Evolutionary conservation across 2,329 filamentous ascomycete species (phyloP).

Genomic region (Scorias spongiosa): DNA sequence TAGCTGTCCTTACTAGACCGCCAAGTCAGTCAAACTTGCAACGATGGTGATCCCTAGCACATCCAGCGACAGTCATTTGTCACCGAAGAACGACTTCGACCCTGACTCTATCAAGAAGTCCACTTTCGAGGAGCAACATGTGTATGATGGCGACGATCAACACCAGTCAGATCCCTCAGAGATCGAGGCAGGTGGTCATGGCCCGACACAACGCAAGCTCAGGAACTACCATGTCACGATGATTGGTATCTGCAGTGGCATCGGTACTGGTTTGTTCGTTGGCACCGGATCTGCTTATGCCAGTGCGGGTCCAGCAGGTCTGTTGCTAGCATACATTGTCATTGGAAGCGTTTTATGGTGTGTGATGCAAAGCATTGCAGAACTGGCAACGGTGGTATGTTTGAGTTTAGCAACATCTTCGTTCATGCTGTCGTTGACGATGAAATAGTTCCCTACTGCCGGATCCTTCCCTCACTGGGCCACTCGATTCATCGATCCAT

Average conservation of each 20-base stretch:
- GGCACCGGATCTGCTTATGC: slow-evolving; percentile 33
- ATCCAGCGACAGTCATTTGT: too few relatives aligned
- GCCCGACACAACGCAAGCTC: slow-evolving; percentile 7
- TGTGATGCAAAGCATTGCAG: slow-evolving; percentile 22
- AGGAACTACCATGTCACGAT: slow-evolving; percentile 10
- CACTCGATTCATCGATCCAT: slow-evolving; percentile 22
- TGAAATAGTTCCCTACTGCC: slow-evolving; percentile 15
- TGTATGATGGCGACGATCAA: too few relatives aligned
- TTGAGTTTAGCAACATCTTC: slow-evolving; percentile 25
- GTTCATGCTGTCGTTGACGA: slow-evolving; percentile 38
- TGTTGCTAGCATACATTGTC: slow-evolving; percentile 31
- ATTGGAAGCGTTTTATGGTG: slow-evolving; percentile 20
- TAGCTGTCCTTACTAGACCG: too few relatives aligned
- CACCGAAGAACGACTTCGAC: too few relatives aligned
- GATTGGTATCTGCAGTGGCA: slow-evolving; percentile 13
- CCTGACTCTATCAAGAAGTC: too few relatives aligned
- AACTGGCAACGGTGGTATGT: slow-evolving; percentile 15
- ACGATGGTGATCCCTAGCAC: too few relatives aligned
- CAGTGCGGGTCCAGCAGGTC: slow-evolving; percentile 32
- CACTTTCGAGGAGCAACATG: too few relatives aligned
- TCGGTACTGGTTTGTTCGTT: slow-evolving; percentile 41
- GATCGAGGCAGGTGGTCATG: slow-evolving; percentile 5
- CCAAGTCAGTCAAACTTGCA: too few relatives aligned
- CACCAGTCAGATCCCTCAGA: too few relatives aligned
- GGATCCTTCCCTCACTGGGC: slow-evolving; percentile 22